Evolutionary conservation across 2,329 filamentous ascomycete genomes (phyloP).

Genomic region (Beauveria pseudobassiana): DNA sequence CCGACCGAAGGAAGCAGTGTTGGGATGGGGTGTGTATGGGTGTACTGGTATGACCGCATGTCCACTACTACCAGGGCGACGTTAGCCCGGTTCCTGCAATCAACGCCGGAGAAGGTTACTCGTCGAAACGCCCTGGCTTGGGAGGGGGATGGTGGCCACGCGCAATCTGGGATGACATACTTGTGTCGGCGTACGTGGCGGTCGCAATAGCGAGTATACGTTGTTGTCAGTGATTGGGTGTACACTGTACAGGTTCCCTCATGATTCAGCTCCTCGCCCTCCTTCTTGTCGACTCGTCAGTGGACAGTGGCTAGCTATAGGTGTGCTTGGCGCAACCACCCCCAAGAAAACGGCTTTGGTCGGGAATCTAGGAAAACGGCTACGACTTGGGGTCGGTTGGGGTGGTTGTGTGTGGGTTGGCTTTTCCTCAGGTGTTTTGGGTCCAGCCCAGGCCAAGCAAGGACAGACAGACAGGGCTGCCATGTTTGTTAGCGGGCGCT

Average conservation of each 20-base stretch:
- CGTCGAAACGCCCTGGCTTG: conserved; percentile 1
- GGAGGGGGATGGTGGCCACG: not conserved
- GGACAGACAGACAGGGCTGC: conserved; percentile 4
- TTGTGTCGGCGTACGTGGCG: not conserved
- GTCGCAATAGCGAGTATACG: not conserved
- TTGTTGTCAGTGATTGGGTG: not conserved
- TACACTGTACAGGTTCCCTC: not conserved
- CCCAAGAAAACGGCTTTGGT: conserved; percentile 3
- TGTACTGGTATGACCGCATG: not conserved
- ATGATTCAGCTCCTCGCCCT: not conserved
- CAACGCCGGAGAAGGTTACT: not conserved
- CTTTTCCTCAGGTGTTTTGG: conserved; percentile 2
- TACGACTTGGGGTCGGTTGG: conserved; percentile 8
- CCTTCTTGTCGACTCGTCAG: not conserved
- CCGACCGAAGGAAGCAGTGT: conserved; percentile 5
- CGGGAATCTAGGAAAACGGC: conserved; percentile 9
- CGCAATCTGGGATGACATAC: not conserved
- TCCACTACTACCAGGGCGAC: conserved; percentile 1
- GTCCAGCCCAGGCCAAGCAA: not conserved
- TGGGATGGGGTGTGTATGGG: conserved; percentile 3
- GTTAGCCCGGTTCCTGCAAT: conserved; percentile 8
- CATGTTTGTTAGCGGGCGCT: conserved; percentile 7
- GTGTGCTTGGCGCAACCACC: not conserved
- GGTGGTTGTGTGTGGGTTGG: conserved; percentile 3
- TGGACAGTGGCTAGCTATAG: not conserved